Base-by-base conservation (phyloP, 164 flowering plant genomes). In the Platanus orientalis region DNA sequence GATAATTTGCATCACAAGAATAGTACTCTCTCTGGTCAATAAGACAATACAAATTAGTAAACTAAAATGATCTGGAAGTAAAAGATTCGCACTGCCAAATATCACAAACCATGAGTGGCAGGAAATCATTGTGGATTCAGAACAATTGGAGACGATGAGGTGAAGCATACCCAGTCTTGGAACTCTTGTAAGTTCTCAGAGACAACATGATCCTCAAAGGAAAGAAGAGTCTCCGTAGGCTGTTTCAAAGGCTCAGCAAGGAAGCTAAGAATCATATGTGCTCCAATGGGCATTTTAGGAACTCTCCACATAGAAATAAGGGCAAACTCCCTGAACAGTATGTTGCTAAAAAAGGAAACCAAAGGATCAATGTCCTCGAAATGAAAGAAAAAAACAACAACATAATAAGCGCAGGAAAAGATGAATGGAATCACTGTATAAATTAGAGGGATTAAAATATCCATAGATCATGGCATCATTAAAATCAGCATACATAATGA, bases 291-390 rank as follows among this genome's bases (percentile, higher is more conserved):
- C 82, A 88, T 77, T 69, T 84, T 83, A 29, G 99, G 97, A 42
- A 85, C 89, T 78, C 99, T 94, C 96, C 97, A 91, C 96, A 94
- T 91, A 13, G 99, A 89, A 59, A 94, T 85, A 52, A 94, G 76
- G 63, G 99, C 93, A 73, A 94, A 94, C 69, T 94, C 99, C 73
- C 99, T 72, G 73, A 94, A 88, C 58, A 94, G 75, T 61, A 83
- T 73, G 63, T 91, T 94, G 82, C 99, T 94, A 63, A 9, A 71
- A 21, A 60, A 70, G n/a, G 3, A 61, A 45, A 74, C 63, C 36
- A 47, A 61, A 61, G 28, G 21, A 56, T 73, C 28, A 68, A 61
- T 34, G 54, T 30, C 48, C 64, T 26, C 19, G 25, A 10, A 55
- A 17, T 28, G 47, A 60, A 34, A 66, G 23, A 24, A 51, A 56